Conservation (phyloP, 768 basidiomycete species). For the Boletus barrowsii region DNA sequence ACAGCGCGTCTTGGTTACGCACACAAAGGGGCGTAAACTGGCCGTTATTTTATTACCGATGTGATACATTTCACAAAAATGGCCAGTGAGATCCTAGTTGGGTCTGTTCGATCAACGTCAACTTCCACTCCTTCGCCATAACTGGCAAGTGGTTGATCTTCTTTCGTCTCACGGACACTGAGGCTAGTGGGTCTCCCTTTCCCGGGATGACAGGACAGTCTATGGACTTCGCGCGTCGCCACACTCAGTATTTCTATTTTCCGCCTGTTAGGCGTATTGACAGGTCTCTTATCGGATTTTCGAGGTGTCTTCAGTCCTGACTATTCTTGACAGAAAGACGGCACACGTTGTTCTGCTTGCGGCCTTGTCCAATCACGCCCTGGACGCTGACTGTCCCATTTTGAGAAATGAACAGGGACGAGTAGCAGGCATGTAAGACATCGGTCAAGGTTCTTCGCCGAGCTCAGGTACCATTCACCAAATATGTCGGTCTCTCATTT, state of each 20-base stretch:
- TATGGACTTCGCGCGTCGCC: neutral
- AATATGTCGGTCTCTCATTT: conserved; percentile 6
- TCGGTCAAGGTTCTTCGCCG: neutral
- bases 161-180: neutral
- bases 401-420: neutral
- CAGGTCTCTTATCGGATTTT: neutral
- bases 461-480: conserved; percentile 9
- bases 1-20: conserved; percentile 3
- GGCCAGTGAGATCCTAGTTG: neutral
- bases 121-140: neutral
- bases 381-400: neutral
- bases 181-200: neutral
- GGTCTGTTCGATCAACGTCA: conserved; percentile 3
- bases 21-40: neutral
- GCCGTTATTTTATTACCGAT: conserved; percentile 17
- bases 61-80: conserved; percentile 2
- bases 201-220: neutral
- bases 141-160: conserved; percentile 6
- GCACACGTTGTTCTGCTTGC: neutral
- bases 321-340: neutral
- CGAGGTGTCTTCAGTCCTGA: neutral
- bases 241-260: neutral
- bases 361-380: neutral
- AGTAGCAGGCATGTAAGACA: conserved; percentile 13
- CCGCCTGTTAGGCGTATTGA: neutral